Evolutionary conservation across 768 basidiomycete genomes (phyloP).

Genomic region (Suillus paluster): DNA sequence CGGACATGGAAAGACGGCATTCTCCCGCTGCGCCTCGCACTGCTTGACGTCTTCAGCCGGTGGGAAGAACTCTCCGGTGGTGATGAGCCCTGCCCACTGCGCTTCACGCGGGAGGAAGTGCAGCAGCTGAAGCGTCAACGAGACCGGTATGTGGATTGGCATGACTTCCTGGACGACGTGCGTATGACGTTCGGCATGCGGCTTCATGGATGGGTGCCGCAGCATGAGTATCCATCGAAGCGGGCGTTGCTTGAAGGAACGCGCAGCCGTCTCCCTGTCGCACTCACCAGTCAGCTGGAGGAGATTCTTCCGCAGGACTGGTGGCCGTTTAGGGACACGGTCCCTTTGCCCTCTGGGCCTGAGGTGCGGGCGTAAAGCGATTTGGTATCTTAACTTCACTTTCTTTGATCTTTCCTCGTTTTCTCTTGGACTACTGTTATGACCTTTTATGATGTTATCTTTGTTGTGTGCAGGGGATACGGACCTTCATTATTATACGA

Average conservation of each 20-base stretch:
- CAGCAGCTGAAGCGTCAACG: constrained; percentile 14
- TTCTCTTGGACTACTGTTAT: background rate
- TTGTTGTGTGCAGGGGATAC: constrained; percentile 11
- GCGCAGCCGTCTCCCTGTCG: constrained; percentile 14
- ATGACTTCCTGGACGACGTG: constrained; percentile 19
- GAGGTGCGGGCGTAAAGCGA: constrained; percentile 12
- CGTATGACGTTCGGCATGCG: constrained; percentile 19
- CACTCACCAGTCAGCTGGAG: constrained; percentile 17
- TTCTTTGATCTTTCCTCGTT: background rate
- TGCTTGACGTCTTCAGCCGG: constrained; percentile 15
- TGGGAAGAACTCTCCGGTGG: constrained; percentile 15
- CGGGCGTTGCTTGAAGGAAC: constrained; percentile 18
- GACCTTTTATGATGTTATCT: background rate
- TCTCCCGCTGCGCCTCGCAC: constrained; percentile 18
- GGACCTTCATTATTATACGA: constrained; percentile 14
- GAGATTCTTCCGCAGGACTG: constrained; percentile 20
- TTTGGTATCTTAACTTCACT: background rate
- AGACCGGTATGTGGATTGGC: constrained; percentile 20
- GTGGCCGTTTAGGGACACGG: constrained; percentile 21
- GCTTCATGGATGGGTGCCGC: constrained; percentile 19
- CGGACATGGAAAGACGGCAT: constrained; percentile 23
- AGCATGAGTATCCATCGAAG: constrained; percentile 18
- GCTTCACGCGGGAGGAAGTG: constrained; percentile 20
- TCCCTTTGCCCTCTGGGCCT: constrained; percentile 5
- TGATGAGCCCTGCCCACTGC: constrained; percentile 18